Evolutionary conservation across 1,284 basidiomycete genomes (phyloP), one percentile per base, ranked within the genome.

Genomic region (Marasmius oreades): DNA sequence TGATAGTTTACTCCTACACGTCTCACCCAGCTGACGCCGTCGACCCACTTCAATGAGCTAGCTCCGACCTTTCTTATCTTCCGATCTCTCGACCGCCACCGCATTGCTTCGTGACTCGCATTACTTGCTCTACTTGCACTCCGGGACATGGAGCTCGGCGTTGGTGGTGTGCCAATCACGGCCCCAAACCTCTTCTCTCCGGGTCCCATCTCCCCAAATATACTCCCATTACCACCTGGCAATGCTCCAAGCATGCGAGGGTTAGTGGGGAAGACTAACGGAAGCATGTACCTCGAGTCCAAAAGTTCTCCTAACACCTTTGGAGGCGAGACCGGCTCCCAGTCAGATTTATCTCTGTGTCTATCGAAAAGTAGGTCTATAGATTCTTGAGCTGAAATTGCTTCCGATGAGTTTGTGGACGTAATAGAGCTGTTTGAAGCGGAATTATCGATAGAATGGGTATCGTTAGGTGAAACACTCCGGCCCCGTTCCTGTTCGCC

Each of bases 261-360:
- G 63, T 92, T 85, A 3, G 85, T 84, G 3, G 95, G 95, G 47
- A 97, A 82, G 16, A 87, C 77, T 51, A 98, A 79, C 0, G 93
- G 93, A 12, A 98, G 81, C 93, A 98, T 98, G 69, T 92, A 84
- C 58, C 94, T 81, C 22, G 91, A 93, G 69, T 98, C 94, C 56
- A 97, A 75, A 18, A 95, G 74, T 70, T 97, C 94, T 47, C 93
- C 93, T 2, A 94, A 77, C 20, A 86, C 87, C 66, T 92, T 89
- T 0, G 92, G 90, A 24, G 89, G 81, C 55, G 81, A 80, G 0
- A 82, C 77, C 14, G 93, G 90, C 56, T 86, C 82, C 87, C 93
- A 96, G 6, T 79, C 71, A 0, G 84, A 78, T 46, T 85, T 80
- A 31, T 86, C 83, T 31, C 79, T 76, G 0, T 75, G 70, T 53